These are phyloP conservation scores for Psilocybe sp. DNA, from an alignment of 768 basidiomycete species.

Conservation along the genomic window DNA sequence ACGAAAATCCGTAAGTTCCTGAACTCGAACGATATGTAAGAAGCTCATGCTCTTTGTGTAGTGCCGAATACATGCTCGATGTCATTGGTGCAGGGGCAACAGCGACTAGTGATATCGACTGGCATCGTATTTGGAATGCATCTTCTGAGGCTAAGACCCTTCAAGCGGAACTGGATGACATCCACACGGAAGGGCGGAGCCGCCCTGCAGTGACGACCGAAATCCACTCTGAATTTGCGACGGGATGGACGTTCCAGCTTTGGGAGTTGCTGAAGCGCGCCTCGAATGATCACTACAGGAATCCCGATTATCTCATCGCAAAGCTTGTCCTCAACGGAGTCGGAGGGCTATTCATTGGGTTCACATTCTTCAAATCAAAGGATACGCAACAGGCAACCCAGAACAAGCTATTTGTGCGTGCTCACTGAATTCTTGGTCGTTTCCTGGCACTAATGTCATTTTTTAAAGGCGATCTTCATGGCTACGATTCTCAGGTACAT, in stretches of 20 bases:
- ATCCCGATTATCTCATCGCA: conserved; percentile 58
- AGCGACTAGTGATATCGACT: conserved; percentile 50
- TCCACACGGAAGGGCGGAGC: conserved; percentile 47
- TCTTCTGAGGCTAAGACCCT: conserved; percentile 40
- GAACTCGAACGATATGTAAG: not conserved
- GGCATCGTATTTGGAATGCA: conserved; percentile 55
- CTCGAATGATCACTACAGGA: conserved; percentile 46
- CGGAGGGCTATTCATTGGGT: conserved; percentile 56
- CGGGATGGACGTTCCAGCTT: conserved; percentile 50
- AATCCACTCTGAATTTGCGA: conserved; percentile 45
- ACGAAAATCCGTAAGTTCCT: conserved; percentile 66
- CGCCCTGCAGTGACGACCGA: conserved; percentile 33
- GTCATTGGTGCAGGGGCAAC: conserved; percentile 78
- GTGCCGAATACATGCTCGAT: conserved; percentile 65
- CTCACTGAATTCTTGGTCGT: conserved; percentile 9
- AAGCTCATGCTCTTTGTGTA: conserved; percentile 13
- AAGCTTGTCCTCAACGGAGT: conserved; percentile 54
- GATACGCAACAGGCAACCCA: conserved; percentile 56
- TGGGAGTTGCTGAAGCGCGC: conserved; percentile 43
- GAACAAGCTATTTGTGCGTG: conserved; percentile 62
- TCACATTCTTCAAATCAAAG: conserved; percentile 60
- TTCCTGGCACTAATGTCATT: not conserved
- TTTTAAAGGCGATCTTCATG: conserved; percentile 52
- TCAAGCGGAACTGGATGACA: conserved; percentile 38
- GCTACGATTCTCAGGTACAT: conserved; percentile 32